Base-by-base conservation (phyloP, 441 rosid genomes). In the Adansonia gregorii region DNA sequence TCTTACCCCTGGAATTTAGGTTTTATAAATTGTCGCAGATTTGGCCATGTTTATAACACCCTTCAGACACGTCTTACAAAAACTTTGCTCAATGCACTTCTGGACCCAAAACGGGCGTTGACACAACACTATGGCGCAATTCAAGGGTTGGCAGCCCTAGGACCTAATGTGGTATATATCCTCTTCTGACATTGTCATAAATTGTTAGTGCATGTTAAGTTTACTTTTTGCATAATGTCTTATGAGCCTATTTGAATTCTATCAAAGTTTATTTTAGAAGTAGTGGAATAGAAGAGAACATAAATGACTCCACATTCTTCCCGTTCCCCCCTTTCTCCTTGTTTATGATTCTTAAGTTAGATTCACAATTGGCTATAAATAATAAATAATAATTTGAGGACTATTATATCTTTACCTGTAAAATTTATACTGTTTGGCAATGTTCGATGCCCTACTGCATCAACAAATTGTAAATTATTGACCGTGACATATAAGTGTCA, bases 41-140 rank as follows among this genome's bases (percentile, higher is more conserved):
- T 86, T 84, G 99, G 97, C 72, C 89, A 88, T 76, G 88, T 89
- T 49, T 94, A 91, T 78, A 84, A 74, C 76, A 89, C 90, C 83
- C 98, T 94, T 71, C 99, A 92, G 91, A 85, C 95, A 17, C 95
- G 98, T 74, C 86, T 95, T 78, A 94, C 98, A 4, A 94, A 85
- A 87, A 94, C 97, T 78, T 86, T 95, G 86, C 77, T 95, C 80
- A 94, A 88, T 81, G 91, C 97, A 49, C 88, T 92, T 80, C 84
- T 92, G 88, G 97, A 94, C 82, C 94, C 98, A 69, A 92, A 89
- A 83, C 90, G 88, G 72, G 86, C 97, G 46, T 79, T 95, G 86
- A 90, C 93, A 52, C 97, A 94, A 81, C 99, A 95, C 80, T 95
- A 94, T 80, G 99, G 98, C 60, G 98, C 98, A 74, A 86, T 94